A percentile compares a stretch with the other conserved stretches of the same genome.
These are phyloP conservation scores for Artemisia princeps DNA, from an alignment of 140 eudicot genomes.

Conservation along the genomic window DNA sequence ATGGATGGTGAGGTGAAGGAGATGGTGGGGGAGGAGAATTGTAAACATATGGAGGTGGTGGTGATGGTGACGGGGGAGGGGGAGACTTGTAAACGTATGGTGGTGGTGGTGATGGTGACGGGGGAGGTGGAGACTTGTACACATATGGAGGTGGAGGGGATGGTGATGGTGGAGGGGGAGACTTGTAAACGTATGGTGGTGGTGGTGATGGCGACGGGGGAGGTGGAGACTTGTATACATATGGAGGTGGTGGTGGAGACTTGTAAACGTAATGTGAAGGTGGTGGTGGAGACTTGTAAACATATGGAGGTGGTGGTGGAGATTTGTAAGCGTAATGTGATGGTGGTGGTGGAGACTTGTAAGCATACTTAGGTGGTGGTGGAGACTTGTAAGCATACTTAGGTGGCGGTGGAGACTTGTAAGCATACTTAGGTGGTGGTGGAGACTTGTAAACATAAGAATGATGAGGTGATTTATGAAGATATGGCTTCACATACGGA, in stretches of 20 bases:
- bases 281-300: slow-evolving; percentile 24
- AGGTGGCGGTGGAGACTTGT: too few relatives aligned
- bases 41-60: slow-evolving; percentile 20
- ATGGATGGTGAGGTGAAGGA: slow-evolving; percentile 17
- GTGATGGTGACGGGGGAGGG: slow-evolving; percentile 12
- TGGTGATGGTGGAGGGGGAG: slow-evolving; percentile 17
- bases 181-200: slow-evolving; percentile 18
- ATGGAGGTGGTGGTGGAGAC: slow-evolving; percentile 22
- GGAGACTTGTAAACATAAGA: too few relatives aligned
- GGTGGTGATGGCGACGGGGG: slow-evolving; percentile 25
- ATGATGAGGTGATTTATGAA: too few relatives aligned
- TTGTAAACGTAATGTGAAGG: neutral
- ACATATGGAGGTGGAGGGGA: slow-evolving; percentile 23
- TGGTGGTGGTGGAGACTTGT: slow-evolving; percentile 4
- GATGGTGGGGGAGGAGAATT: slow-evolving; percentile 23
- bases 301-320: slow-evolving; percentile 16
- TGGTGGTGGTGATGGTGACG: slow-evolving; percentile 14
- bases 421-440: too few relatives aligned
- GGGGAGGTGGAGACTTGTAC: slow-evolving; percentile 20
- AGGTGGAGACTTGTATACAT: slow-evolving; percentile 5
- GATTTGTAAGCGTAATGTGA: neutral
- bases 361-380: too few relatives aligned
- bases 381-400: too few relatives aligned
- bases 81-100: slow-evolving; percentile 18
- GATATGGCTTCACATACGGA: too few relatives aligned